phyloP scores from a whole-genome alignment of 805 yeast genomes.

The Nakazawaea holstii region DNA sequence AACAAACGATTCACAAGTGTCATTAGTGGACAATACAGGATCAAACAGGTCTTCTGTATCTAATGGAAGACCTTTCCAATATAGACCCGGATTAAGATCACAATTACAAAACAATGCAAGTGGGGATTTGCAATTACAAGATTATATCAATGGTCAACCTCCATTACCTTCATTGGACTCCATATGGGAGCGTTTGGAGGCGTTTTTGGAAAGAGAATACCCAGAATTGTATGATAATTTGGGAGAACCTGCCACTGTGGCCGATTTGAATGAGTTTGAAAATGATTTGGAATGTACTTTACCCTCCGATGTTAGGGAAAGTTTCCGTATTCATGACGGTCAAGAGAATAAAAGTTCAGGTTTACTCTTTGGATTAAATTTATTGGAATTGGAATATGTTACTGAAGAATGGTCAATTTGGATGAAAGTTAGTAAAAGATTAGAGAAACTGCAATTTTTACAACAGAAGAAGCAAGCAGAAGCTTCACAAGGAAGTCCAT shows the following conservation, averaged over 20 bases:
- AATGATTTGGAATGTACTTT: conserved; percentile 67
- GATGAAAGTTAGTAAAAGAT: conserved; percentile 62
- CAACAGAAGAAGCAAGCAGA: not conserved
- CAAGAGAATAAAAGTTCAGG: conserved; percentile 76
- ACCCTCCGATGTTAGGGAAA: conserved; percentile 80
- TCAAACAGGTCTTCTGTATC: conserved; percentile 36
- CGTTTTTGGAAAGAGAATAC: conserved; percentile 73
- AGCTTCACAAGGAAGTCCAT: not conserved
- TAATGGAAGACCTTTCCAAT: conserved; percentile 34
- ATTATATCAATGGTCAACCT: conserved; percentile 38
- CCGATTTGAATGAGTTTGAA: conserved; percentile 80
- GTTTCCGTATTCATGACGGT: conserved; percentile 82
- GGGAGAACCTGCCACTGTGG: conserved; percentile 70
- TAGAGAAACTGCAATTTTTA: conserved; percentile 18
- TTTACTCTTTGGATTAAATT: conserved; percentile 70
- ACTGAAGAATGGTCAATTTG: conserved; percentile 79
- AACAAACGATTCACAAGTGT: conserved; percentile 29
- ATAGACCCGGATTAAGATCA: conserved; percentile 35
- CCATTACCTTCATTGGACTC: conserved; percentile 61
- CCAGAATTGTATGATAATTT: conserved; percentile 80
- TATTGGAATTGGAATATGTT: conserved; percentile 77
- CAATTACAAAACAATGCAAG: conserved; percentile 31
- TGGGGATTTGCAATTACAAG: conserved; percentile 55
- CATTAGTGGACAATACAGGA: conserved; percentile 32
- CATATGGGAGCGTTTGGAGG: conserved; percentile 87